Percentiles rank a stretch among this genome's conserved stretches.
These are phyloP conservation scores for Rhodotorula sp. DNA, from an alignment of 1,284 basidiomycete genomes.

Conservation along the genomic window DNA sequence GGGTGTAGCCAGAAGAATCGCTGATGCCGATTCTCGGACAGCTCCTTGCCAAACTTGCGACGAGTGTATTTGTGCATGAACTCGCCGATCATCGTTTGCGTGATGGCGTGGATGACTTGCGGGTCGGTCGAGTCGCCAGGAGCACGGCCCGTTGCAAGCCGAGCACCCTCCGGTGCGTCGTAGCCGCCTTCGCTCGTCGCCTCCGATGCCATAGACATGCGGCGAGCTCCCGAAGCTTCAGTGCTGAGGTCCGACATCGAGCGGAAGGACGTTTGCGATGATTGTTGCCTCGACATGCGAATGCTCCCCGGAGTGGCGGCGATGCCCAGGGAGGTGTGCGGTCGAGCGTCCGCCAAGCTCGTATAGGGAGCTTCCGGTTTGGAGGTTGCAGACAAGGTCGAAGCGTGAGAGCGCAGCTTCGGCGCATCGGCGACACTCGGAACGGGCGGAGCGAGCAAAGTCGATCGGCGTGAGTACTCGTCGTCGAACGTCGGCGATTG, in stretches of 20 bases:
- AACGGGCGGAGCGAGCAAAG: slow-evolving; percentile 25
- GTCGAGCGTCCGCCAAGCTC: slow-evolving; percentile 7
- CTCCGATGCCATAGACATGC: slow-evolving; percentile 43
- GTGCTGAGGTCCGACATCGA: slow-evolving; percentile 39
- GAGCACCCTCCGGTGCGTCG: slow-evolving; percentile 12
- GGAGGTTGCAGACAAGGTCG: slow-evolving; percentile 8
- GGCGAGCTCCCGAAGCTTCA: slow-evolving; percentile 30
- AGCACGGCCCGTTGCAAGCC: slow-evolving; percentile 14
- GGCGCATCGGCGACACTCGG: neutral
- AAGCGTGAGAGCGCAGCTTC: slow-evolving; percentile 17
- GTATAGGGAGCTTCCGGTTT: slow-evolving; percentile 10
- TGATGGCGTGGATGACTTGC: slow-evolving; percentile 87
- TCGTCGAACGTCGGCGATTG: slow-evolving; percentile 70
- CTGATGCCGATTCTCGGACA: slow-evolving; percentile 85
- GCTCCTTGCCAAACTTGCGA: slow-evolving; percentile 81
- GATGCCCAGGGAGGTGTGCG: slow-evolving; percentile 18
- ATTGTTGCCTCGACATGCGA: slow-evolving; percentile 10
- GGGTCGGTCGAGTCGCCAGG: slow-evolving; percentile 68
- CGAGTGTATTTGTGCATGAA: slow-evolving; percentile 98
- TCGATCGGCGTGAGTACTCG: slow-evolving; percentile 30
- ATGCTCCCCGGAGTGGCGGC: slow-evolving; percentile 17
- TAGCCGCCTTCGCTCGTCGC: slow-evolving; percentile 46
- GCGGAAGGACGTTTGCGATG: slow-evolving; percentile 18
- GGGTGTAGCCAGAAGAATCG: slow-evolving; percentile 99
- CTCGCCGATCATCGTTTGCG: slow-evolving; percentile 99